These are phyloP conservation scores for Delitschia confertaspora DNA, from an alignment of 495 filamentous ascomycete genomes.

Conservation along the genomic window DNA sequence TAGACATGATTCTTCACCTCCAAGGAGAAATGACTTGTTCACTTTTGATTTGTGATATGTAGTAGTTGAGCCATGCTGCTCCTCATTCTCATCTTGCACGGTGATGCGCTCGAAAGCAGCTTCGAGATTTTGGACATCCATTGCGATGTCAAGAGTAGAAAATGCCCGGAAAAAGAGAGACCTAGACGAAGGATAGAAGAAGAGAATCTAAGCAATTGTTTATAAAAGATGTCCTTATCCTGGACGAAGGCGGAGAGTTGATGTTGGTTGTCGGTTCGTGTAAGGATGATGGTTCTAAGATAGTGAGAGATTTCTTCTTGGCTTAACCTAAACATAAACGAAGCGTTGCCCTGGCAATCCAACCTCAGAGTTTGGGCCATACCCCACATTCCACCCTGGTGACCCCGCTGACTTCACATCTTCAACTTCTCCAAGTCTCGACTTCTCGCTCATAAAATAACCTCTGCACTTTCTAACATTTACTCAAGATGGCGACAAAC, in stretches of 20 bases:
- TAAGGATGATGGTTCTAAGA: too few species aligned
- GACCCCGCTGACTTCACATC: background rate
- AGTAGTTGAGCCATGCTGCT: conserved; percentile 23
- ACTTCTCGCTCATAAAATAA: too few species aligned
- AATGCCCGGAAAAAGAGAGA: conserved; percentile 18
- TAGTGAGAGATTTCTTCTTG: too few species aligned
- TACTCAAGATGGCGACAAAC: too few species aligned
- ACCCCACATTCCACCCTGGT: conserved; percentile 9
- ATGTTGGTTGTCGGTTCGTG: too few species aligned
- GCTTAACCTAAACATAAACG: too few species aligned
- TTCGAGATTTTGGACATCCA: conserved; percentile 34
- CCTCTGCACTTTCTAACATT: too few species aligned
- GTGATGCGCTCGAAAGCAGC: conserved; percentile 35
- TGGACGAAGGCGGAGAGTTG: too few species aligned
- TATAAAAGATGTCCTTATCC: conserved; percentile 8
- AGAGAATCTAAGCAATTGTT: conserved; percentile 6
- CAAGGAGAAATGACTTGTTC: conserved; percentile 7
- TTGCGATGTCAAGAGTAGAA: conserved; percentile 15
- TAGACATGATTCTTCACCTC: conserved; percentile 13
- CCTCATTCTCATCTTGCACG: conserved; percentile 36
- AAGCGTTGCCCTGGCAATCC: conserved; percentile 11
- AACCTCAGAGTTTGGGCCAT: background rate
- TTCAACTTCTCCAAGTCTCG: background rate
- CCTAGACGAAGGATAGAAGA: conserved; percentile 6
- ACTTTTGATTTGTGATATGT: conserved; percentile 36